phyloP scores from a whole-genome alignment of 129 eudicot species.

The Kitagawia praeruptora region DNA sequence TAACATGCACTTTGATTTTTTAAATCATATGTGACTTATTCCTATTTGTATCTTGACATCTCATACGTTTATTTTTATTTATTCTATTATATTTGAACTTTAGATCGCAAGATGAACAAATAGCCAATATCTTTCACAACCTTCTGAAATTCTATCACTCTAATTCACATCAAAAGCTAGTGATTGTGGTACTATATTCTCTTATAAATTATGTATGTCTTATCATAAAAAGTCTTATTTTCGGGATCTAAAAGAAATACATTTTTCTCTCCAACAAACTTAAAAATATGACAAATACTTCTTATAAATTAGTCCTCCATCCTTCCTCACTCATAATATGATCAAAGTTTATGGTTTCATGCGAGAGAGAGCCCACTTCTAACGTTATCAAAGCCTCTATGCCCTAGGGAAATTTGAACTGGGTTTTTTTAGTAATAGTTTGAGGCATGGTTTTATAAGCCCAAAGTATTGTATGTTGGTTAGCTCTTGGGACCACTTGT shows the following conservation, averaged over 20 bases:
- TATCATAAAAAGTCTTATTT: neutral
- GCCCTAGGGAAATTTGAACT: no score
- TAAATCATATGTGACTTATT: conserved; percentile 41
- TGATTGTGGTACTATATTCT: neutral
- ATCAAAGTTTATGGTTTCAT: no score
- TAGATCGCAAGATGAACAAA: conserved; percentile 49
- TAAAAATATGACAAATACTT: no score
- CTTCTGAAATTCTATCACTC: neutral
- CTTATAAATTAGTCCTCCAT: no score
- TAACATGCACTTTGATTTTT: conserved; percentile 22
- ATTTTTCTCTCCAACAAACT: neutral
- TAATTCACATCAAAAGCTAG: neutral
- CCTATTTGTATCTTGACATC: conserved; percentile 46
- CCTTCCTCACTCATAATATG: no score
- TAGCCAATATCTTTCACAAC: conserved; percentile 45
- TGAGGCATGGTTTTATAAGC: no score
- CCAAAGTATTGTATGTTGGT: no score
- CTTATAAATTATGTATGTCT: neutral
- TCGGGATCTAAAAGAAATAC: neutral
- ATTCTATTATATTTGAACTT: conserved; percentile 39
- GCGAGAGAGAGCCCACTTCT: no score
- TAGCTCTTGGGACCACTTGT: no score
- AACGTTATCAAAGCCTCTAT: no score
- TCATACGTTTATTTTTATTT: conserved; percentile 26
- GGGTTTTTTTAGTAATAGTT: no score